Conservation (phyloP, 2,329 filamentous ascomycete species). For the Endoconidiophora laricicola region DNA sequence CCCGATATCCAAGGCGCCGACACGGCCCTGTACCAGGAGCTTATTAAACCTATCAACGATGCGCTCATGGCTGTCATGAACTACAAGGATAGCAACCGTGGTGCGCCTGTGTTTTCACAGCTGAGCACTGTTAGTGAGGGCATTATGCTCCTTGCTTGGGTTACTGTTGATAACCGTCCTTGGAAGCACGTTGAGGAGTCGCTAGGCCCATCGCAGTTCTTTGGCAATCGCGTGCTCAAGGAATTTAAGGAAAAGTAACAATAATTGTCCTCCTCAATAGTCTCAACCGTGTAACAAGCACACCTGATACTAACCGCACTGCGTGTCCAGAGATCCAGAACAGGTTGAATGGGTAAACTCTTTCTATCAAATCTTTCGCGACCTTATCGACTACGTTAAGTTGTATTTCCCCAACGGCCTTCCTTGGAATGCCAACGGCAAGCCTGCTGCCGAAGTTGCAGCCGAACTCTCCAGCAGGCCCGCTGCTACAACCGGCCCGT, state of each 20-base stretch:
- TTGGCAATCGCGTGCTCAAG: constrained; percentile 84
- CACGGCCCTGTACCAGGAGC: constrained; percentile 51
- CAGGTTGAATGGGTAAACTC: constrained; percentile 80
- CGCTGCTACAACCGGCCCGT: constrained; percentile 31
- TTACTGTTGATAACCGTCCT: constrained; percentile 68
- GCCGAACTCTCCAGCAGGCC: constrained; percentile 35
- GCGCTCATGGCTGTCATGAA: constrained; percentile 63
- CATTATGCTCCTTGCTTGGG: constrained; percentile 80
- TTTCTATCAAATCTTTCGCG: constrained; percentile 83
- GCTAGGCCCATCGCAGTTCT: constrained; percentile 75
- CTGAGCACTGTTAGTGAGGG: constrained; percentile 79
- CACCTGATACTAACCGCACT: background rate
- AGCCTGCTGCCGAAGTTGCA: constrained; percentile 51
- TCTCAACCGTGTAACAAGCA: background rate
- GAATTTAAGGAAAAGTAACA: constrained; percentile 58
- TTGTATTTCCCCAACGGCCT: constrained; percentile 65
- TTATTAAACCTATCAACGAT: constrained; percentile 76
- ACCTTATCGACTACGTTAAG: constrained; percentile 70
- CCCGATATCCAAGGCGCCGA: constrained; percentile 50
- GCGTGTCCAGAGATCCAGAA: constrained; percentile 47
- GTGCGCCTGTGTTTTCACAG: constrained; percentile 60
- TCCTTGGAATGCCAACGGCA: constrained; percentile 68
- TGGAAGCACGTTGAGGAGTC: constrained; percentile 73
- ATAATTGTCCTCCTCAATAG: constrained; percentile 6
- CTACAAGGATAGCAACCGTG: constrained; percentile 67